A percentile compares a stretch with the other conserved stretches of the same genome.
Evolutionary conservation across 83 land plant species (phyloP).

Genomic region (Picea abies): DNA sequence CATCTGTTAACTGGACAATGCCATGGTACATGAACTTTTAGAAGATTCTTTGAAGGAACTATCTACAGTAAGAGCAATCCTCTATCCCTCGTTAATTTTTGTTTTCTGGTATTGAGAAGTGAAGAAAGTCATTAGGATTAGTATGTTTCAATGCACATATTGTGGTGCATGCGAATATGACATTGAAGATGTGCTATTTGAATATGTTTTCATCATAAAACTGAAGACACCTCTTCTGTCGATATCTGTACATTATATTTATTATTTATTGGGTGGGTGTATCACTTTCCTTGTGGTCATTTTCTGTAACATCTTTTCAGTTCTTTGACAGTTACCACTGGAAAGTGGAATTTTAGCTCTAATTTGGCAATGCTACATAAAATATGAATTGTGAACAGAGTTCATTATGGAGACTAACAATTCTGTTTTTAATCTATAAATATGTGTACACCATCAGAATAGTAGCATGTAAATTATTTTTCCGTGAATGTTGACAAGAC

Average conservation of each 20-base stretch:
- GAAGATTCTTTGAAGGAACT: neutral
- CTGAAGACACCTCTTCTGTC: neutral
- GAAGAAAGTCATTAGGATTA: too few relatives aligned
- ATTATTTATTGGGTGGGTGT: neutral
- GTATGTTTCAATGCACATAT: too few relatives aligned
- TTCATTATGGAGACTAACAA: neutral
- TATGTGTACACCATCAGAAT: neutral
- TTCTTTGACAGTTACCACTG: neutral
- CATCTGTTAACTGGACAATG: neutral
- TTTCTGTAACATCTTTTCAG: neutral
- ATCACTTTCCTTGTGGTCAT: neutral
- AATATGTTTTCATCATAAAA: constrained; percentile 1
- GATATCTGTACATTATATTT: neutral
- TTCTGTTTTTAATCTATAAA: neutral
- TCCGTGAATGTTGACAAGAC: neutral
- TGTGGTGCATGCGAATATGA: too few relatives aligned
- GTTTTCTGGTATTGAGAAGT: too few relatives aligned
- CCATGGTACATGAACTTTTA: neutral
- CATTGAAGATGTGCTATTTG: neutral
- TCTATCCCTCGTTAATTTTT: neutral
- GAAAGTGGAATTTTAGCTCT: neutral
- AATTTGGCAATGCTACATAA: neutral
- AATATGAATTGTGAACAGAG: neutral
- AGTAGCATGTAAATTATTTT: neutral
- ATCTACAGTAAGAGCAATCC: neutral